These are phyloP conservation scores for Hypomyces rosellus DNA, from an alignment of 2,329 filamentous ascomycete species.

Conservation along the genomic window DNA sequence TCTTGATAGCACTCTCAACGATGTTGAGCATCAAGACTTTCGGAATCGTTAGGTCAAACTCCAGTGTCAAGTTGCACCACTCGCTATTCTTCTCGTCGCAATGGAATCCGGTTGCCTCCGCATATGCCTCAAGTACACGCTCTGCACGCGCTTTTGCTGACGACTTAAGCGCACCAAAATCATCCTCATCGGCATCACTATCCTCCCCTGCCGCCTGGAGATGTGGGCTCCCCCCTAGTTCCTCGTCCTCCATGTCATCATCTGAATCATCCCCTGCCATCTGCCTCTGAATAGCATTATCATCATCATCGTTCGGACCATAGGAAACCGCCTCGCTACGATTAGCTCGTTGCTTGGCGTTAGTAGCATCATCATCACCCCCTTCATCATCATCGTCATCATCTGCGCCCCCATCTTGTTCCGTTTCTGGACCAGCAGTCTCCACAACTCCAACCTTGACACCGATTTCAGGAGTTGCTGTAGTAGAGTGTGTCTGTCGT, in stretches of 20 bases:
- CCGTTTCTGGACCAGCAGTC: slow-evolving; percentile 34
- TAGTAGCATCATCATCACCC: slow-evolving; percentile 72
- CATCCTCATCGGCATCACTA: slow-evolving; percentile 38
- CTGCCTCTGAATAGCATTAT: slow-evolving; percentile 64
- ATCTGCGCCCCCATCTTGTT: slow-evolving; percentile 27
- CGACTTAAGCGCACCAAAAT: slow-evolving; percentile 28
- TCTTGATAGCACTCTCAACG: slow-evolving; percentile 72
- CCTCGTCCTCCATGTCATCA: slow-evolving; percentile 46
- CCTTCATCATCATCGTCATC: slow-evolving; percentile 60
- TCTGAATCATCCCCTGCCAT: slow-evolving; percentile 55
- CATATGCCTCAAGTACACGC: slow-evolving; percentile 56
- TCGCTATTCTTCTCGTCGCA: slow-evolving; percentile 70
- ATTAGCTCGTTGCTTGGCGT: slow-evolving; percentile 68
- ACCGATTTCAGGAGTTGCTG: slow-evolving; percentile 70
- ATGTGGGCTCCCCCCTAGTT: neutral
- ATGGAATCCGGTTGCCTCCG: slow-evolving; percentile 67
- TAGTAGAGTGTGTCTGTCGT: slow-evolving; percentile 57
- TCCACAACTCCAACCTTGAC: slow-evolving; percentile 48
- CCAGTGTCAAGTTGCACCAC: slow-evolving; percentile 75
- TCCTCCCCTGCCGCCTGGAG: slow-evolving; percentile 32
- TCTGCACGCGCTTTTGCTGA: slow-evolving; percentile 49
- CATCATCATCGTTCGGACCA: slow-evolving; percentile 87
- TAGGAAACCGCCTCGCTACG: slow-evolving; percentile 80
- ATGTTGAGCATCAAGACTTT: slow-evolving; percentile 92
- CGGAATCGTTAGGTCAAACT: slow-evolving; percentile 71